These are phyloP conservation scores for Stentor roeselii DNA, from an alignment of 73 alveolate species.

Conservation along the genomic window DNA sequence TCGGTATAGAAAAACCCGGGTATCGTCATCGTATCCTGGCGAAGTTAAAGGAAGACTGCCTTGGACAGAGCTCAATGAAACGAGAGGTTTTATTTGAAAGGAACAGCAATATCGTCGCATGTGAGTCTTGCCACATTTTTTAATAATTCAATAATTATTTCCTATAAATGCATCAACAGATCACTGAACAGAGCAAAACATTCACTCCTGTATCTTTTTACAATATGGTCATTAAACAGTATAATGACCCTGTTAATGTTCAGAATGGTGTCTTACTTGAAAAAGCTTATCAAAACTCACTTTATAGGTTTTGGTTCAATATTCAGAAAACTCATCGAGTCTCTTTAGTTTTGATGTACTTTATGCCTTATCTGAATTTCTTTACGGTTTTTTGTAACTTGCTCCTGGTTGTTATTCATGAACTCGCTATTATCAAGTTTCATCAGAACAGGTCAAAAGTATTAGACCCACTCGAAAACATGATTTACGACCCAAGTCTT, in stretches of 20 bases:
- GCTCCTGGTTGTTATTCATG: neutral
- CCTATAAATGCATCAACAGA: too few species aligned
- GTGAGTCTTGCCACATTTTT: neutral
- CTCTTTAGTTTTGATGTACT: neutral
- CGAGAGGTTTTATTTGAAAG: constrained; percentile 7
- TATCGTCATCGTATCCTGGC: neutral
- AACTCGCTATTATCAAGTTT: neutral
- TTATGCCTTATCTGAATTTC: neutral
- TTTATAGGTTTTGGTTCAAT: neutral
- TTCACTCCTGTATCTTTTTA: neutral
- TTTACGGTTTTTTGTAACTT: neutral
- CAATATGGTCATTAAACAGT: neutral
- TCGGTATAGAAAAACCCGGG: neutral
- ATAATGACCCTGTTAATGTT: neutral
- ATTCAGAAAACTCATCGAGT: neutral
- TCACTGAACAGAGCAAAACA: too few species aligned
- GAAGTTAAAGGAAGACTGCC: neutral
- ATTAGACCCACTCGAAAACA: neutral
- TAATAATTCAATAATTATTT: too few species aligned
- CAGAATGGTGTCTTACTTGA: neutral
- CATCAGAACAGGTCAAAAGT: neutral
- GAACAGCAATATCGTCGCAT: neutral
- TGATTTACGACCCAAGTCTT: neutral
- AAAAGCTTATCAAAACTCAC: neutral
- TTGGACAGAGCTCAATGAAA: too few species aligned